phyloP scores from a whole-genome alignment of 2,329 filamentous ascomycete genomes.

The Orbilia brochopaga region DNA sequence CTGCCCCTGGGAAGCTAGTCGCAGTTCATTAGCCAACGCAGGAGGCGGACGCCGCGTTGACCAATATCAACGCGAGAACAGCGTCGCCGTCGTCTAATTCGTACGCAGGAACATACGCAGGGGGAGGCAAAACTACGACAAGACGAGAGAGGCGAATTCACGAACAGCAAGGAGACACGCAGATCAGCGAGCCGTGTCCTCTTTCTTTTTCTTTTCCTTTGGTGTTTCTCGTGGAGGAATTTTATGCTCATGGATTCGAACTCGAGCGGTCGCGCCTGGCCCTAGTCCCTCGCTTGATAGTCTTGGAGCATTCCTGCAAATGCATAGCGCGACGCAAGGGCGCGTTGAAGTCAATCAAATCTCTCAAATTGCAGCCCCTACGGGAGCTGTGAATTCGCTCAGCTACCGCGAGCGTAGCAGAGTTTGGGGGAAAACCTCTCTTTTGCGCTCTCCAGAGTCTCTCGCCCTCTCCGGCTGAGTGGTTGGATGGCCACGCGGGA shows the following conservation, averaged over 20 bases:
- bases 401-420: not conserved
- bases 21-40: constrained; percentile 11
- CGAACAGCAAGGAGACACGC: constrained; percentile 10
- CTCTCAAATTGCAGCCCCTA: constrained; percentile 45
- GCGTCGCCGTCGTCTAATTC: constrained; percentile 38
- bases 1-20: constrained; percentile 12
- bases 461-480: not conserved
- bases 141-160: constrained; percentile 19
- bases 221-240: no score
- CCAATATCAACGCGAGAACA: constrained; percentile 36
- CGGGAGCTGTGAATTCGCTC: not conserved
- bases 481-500: constrained; percentile 26
- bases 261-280: not conserved
- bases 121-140: constrained; percentile 36
- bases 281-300: constrained; percentile 21
- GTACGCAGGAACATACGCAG: constrained; percentile 47
- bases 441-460: constrained; percentile 32
- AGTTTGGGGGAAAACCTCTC: not conserved
- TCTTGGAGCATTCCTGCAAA: constrained; percentile 30
- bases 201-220: not conserved
- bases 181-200: constrained; percentile 11
- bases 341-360: constrained; percentile 32
- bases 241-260: no score
- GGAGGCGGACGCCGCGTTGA: constrained; percentile 28
- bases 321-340: constrained; percentile 31